Conservation (phyloP, 129 eudicot species). For the Heracleum sosnowskyi region DNA sequence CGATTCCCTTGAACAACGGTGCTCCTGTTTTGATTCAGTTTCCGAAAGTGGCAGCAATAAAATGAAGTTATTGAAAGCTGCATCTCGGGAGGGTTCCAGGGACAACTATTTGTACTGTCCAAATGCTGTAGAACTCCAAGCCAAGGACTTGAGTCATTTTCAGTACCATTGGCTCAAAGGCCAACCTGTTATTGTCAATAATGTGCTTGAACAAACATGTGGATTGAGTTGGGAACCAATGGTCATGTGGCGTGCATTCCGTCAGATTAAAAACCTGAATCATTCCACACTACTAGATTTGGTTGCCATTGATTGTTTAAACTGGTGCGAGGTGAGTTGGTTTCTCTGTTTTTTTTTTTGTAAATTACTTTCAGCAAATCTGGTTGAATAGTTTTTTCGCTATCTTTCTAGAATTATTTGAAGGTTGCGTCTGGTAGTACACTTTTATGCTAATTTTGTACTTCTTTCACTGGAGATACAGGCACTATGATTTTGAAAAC, state of each 20-base stretch:
- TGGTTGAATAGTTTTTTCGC: background rate
- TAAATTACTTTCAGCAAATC: background rate
- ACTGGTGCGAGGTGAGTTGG: slow-evolving; percentile 44
- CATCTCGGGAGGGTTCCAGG: slow-evolving; percentile 25
- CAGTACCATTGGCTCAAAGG: slow-evolving; percentile 46
- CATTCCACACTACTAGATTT: slow-evolving; percentile 18
- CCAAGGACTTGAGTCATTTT: slow-evolving; percentile 30
- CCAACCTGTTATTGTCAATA: slow-evolving; percentile 40
- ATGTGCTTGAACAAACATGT: slow-evolving; percentile 35
- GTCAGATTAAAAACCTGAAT: slow-evolving; percentile 19
- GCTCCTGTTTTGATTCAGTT: slow-evolving; percentile 9
- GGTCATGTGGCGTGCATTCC: slow-evolving; percentile 67
- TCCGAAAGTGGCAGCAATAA: background rate
- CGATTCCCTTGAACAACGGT: background rate
- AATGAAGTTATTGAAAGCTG: slow-evolving; percentile 8
- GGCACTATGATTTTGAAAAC: too few species aligned
- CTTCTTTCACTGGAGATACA: too few species aligned
- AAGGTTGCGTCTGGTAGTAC: background rate
- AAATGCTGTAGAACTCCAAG: slow-evolving; percentile 17
- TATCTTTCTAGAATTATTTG: background rate
- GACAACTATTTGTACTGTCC: slow-evolving; percentile 38
- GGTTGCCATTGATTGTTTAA: slow-evolving; percentile 34
- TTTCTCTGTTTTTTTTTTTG: background rate
- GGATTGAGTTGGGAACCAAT: slow-evolving; percentile 59
- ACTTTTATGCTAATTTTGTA: background rate